phyloP scores from a whole-genome alignment of 1,284 basidiomycete genomes.

The Sporisorium scitamineum region DNA sequence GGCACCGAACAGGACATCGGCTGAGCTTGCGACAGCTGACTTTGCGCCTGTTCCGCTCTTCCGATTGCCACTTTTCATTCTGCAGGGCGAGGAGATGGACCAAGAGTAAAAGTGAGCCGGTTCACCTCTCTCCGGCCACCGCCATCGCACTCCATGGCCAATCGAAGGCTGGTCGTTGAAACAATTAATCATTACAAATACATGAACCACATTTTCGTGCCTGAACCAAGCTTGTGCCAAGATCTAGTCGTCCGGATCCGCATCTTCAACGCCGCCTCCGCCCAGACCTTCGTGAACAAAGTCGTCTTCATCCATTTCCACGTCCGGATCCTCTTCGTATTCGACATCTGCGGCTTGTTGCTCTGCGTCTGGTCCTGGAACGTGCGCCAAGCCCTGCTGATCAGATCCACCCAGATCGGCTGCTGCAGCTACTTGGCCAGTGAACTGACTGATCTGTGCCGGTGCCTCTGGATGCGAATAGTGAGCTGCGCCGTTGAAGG shows the following conservation, averaged over 20 bases:
- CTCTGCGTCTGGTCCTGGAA: conserved; percentile 40
- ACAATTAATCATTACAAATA: conserved; percentile 27
- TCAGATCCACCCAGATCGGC: conserved; percentile 47
- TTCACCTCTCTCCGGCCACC: not conserved
- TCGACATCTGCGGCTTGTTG: conserved; percentile 55
- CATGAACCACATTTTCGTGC: not conserved
- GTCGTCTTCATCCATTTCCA: conserved; percentile 61
- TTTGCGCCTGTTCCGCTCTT: not conserved
- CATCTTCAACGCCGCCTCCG: conserved; percentile 64
- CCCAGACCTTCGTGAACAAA: conserved; percentile 52
- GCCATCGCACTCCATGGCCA: not conserved
- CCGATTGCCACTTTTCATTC: not conserved
- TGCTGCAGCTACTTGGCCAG: conserved; percentile 37
- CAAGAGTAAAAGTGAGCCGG: conserved; percentile 11
- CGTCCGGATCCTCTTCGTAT: conserved; percentile 60
- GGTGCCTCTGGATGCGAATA: not conserved
- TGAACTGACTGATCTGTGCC: conserved; percentile 33
- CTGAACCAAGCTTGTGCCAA: not conserved
- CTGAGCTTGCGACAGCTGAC: not conserved
- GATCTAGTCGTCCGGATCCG: conserved; percentile 64
- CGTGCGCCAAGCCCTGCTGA: conserved; percentile 53
- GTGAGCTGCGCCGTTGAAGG: conserved; percentile 13
- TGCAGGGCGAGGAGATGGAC: conserved; percentile 38
- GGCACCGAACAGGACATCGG: not conserved
- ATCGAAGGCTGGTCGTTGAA: conserved; percentile 5